Percentiles rank a stretch among this genome's conserved stretches.
These are phyloP conservation scores for Alternaria gaisen DNA, from an alignment of 2,329 filamentous ascomycete species.

Conservation along the genomic window DNA sequence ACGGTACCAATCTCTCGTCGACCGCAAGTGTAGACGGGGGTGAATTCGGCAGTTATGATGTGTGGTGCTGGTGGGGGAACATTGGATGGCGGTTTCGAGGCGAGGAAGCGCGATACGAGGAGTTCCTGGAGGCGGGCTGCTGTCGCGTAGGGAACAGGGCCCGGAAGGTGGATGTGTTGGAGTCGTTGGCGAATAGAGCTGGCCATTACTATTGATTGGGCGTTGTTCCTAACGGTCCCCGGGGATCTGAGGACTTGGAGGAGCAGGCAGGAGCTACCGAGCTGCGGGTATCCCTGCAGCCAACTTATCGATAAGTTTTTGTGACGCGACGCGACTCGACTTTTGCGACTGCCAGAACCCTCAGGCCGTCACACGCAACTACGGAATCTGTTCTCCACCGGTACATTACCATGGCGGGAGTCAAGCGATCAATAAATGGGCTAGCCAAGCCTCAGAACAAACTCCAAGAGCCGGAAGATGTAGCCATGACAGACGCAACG, in stretches of 20 bases:
- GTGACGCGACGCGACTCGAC: conserved; percentile 20
- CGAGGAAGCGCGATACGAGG: conserved; percentile 66
- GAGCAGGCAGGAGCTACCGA: neutral
- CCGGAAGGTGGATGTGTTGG: conserved; percentile 68
- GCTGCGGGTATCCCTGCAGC: neutral
- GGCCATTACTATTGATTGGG: conserved; percentile 14
- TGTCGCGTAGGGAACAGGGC: conserved; percentile 62
- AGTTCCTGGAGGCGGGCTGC: conserved; percentile 66
- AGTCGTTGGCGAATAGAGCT: conserved; percentile 61
- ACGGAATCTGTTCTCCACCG: neutral
- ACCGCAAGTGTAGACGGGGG: conserved; percentile 88
- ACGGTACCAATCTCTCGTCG: conserved; percentile 73
- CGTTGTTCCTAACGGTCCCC: neutral
- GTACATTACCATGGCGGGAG: conserved; percentile 25
- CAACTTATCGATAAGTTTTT: conserved; percentile 28
- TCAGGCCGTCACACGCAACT: neutral
- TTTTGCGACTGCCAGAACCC: conserved; percentile 1
- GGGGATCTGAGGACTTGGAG: conserved; percentile 1
- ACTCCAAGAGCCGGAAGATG: conserved; percentile 1
- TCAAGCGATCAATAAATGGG: conserved; percentile 38
- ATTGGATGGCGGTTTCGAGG: conserved; percentile 63
- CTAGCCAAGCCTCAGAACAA: conserved; percentile 26
- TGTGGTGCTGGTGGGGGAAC: conserved; percentile 65
- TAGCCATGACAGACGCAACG: conserved; percentile 18
- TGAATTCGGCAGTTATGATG: conserved; percentile 82